These are phyloP conservation scores for Liriodendron chinense DNA, from an alignment of 164 flowering plant genomes.

Conservation along the genomic window DNA sequence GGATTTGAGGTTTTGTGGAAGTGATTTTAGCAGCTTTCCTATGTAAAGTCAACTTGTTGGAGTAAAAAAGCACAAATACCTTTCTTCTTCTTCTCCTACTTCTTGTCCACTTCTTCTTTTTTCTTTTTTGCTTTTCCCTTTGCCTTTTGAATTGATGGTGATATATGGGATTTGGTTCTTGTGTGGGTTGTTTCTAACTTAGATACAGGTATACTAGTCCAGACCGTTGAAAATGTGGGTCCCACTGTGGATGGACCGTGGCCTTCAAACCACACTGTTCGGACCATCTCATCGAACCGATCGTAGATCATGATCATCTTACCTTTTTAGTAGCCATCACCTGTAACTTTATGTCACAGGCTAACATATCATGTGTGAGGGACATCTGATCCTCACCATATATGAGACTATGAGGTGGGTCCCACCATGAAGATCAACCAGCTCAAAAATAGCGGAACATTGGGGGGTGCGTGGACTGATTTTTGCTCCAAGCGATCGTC, in stretches of 20 bases:
- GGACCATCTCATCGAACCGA: not conserved
- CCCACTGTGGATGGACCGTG: not conserved
- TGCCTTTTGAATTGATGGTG: not conserved
- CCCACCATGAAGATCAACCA: too few relatives aligned
- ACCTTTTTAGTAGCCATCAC: not conserved
- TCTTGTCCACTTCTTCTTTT: not conserved
- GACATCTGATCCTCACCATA: too few relatives aligned
- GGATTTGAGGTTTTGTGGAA: slow-evolving; percentile 7
- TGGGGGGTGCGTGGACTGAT: too few relatives aligned
- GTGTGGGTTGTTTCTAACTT: not conserved
- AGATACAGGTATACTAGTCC: not conserved
- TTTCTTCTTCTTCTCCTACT: slow-evolving; percentile 1
- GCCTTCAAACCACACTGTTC: not conserved
- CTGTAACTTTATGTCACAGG: too few relatives aligned
- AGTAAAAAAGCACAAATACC: not conserved
- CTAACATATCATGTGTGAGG: too few relatives aligned
- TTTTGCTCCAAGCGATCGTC: too few relatives aligned
- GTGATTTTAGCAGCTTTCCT: slow-evolving; percentile 2
- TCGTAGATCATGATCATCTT: not conserved
- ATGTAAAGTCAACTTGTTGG: not conserved
- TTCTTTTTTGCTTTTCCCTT: slow-evolving; percentile 1
- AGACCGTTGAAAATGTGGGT: not conserved
- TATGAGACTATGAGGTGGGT: too few relatives aligned
- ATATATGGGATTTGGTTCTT: not conserved
- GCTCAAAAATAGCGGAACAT: too few relatives aligned